Base-by-base conservation (phyloP, 192 early-diverging fungal genomes). In the Backusella luteola region DNA sequence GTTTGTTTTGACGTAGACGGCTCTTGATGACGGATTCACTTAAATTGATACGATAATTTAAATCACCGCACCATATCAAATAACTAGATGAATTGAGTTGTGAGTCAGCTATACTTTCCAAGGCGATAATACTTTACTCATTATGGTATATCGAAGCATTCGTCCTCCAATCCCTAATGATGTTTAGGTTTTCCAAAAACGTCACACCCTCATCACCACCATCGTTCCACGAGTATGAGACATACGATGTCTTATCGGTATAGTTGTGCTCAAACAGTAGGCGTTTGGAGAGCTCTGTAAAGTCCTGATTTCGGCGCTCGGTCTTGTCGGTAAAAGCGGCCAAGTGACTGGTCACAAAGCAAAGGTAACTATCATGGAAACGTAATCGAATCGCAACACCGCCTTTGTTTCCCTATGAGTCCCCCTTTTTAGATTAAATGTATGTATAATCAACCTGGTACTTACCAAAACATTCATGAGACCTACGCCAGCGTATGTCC, bases 31-130 rank as follows among this genome's bases (percentile, higher is more conserved):
- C 89, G 8, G 82, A 80, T 66, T 93, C 90, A 6, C 90, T 80
- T 0, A 96, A 73, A 5, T 84, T 83, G 38, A 99, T 84, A 4
- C 98, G 89, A 83, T 99, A 98, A 80, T 99, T 99, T 71, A 99
- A 79, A 80, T 99, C 98, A 34, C 98, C 98, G 17, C 97, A 80
- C 93, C 94, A 99, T 59, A 99, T 86, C 29, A 94, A 84, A 80
- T 94, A 91, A 73, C 92, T 70, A 32, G 32, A 32, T 32, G 2
- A 32, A 32, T 32, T 32, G 32, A 3, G 32, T 32, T 32, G 32
- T 32, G 32, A 32, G 32, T 32, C 32, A 32, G 32, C 2, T 32
- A 32, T 32, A 32, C 32, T 32, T 32, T 32, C 32, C 32, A 32
- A 32, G 2, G 32, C 32, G 2, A n/a, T 69, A 69, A 36, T 3